phyloP scores from a whole-genome alignment of 1,284 basidiomycete species.

The Takashimella tepidaria region DNA sequence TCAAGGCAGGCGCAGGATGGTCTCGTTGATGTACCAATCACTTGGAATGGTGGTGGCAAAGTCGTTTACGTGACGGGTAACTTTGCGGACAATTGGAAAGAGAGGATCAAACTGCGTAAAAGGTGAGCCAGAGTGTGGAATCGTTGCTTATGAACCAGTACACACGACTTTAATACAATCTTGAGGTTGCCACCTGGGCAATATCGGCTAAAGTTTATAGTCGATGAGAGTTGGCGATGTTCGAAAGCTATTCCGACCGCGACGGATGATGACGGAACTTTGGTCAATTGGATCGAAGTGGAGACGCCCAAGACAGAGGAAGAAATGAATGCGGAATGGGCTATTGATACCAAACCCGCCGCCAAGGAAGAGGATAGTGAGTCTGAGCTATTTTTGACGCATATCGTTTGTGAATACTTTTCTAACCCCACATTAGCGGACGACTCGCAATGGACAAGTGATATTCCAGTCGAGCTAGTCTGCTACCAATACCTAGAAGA shows the following conservation, averaged over 20 bases:
- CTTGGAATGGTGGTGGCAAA: constrained; percentile 49
- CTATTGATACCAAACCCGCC: constrained; percentile 33
- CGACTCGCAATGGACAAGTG: constrained; percentile 61
- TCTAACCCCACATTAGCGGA: constrained; percentile 29
- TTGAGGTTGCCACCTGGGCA: constrained; percentile 75
- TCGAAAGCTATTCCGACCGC: constrained; percentile 76
- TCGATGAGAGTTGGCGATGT: constrained; percentile 82
- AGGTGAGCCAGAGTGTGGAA: constrained; percentile 34
- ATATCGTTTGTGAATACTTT: background rate
- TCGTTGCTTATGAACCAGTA: constrained; percentile 19
- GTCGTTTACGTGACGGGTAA: constrained; percentile 57
- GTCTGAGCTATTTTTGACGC: constrained; percentile 8
- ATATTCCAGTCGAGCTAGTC: constrained; percentile 67
- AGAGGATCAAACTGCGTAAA: constrained; percentile 51
- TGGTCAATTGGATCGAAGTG: constrained; percentile 86
- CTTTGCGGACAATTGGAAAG: constrained; percentile 56
- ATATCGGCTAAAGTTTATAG: constrained; percentile 92
- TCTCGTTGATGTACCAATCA: constrained; percentile 39
- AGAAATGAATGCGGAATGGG: constrained; percentile 46
- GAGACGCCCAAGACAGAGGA: constrained; percentile 42
- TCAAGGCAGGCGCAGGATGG: constrained; percentile 21
- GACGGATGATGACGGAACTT: constrained; percentile 87
- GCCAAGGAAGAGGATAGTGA: constrained; percentile 35
- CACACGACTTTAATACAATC: constrained; percentile 50
- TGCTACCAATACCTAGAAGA: constrained; percentile 81